phyloP scores from a whole-genome alignment of 768 basidiomycete genomes.

The Lepiota brunneoincarnata region DNA sequence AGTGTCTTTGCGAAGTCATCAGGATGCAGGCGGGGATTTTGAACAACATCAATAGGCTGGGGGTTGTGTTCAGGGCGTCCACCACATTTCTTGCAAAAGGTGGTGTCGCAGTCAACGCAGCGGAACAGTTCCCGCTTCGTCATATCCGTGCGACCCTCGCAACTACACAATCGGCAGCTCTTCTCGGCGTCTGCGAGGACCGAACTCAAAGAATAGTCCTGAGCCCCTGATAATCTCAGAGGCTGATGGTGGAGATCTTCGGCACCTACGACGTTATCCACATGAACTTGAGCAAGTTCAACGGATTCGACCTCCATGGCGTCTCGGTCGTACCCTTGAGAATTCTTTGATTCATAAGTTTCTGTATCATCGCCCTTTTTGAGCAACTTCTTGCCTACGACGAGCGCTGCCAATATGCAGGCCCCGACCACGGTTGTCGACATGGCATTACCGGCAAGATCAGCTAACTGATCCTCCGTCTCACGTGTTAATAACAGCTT shows the following conservation, averaged over 20 bases:
- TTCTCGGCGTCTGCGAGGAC: slow-evolving; percentile 63
- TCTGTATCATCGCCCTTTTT: slow-evolving; percentile 61
- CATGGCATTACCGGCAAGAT: slow-evolving; percentile 97
- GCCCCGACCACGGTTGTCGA: slow-evolving; percentile 94
- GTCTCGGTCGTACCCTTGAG: slow-evolving; percentile 31
- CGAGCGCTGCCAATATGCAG: slow-evolving; percentile 80
- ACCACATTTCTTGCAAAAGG: slow-evolving; percentile 83
- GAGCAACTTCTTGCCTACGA: slow-evolving; percentile 63
- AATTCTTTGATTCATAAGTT: slow-evolving; percentile 67
- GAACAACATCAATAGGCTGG: slow-evolving; percentile 45
- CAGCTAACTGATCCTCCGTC: slow-evolving; percentile 89
- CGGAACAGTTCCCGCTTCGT: slow-evolving; percentile 62
- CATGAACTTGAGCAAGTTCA: slow-evolving; percentile 40
- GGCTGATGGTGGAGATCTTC: slow-evolving; percentile 56
- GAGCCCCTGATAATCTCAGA: slow-evolving; percentile 64
- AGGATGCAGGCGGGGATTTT: slow-evolving; percentile 65
- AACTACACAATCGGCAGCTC: slow-evolving; percentile 82
- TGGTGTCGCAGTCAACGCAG: slow-evolving; percentile 74
- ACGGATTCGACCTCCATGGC: slow-evolving; percentile 28
- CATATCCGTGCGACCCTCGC: slow-evolving; percentile 84
- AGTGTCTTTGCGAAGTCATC: slow-evolving; percentile 71
- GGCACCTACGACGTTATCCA: slow-evolving; percentile 29
- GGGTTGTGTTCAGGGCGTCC: slow-evolving; percentile 90
- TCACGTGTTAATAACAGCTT: slow-evolving; percentile 90
- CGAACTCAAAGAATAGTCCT: slow-evolving; percentile 42